Evolutionary conservation across 2,329 filamentous ascomycete genomes (phyloP).

Genomic region (Leptographium lundbergii): DNA sequence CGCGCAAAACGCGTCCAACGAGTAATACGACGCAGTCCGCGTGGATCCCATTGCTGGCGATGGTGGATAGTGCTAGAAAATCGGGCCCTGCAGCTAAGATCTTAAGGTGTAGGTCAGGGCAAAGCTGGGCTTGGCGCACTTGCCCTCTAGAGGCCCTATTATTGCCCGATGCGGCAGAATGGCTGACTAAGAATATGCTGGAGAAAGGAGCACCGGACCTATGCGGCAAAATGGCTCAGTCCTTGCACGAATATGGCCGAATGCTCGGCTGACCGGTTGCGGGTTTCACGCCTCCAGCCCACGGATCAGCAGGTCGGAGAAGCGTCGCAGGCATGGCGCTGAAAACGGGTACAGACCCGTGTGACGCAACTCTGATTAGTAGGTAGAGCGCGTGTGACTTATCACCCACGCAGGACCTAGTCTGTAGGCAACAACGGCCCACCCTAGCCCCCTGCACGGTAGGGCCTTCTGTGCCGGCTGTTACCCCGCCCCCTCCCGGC

Average conservation of each 20-base stretch:
- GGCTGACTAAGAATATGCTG: neutral
- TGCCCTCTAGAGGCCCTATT: neutral
- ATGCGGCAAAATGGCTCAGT: neutral
- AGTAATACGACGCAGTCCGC: neutral
- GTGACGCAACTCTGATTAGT: neutral
- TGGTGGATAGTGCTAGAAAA: neutral
- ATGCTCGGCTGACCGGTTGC: neutral
- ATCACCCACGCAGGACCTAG: neutral
- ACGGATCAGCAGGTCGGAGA: neutral
- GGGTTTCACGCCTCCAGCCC: neutral
- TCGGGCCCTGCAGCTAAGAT: neutral
- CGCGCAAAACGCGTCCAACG: neutral
- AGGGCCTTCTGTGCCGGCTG: neutral
- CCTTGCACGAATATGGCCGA: neutral
- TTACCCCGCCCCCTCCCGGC: neutral
- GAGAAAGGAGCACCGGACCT: neutral
- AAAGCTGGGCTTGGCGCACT: neutral
- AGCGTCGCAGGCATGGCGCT: neutral
- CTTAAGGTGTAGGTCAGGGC: neutral
- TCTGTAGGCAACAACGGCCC: neutral
- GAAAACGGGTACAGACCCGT: neutral
- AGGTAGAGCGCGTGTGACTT: neutral
- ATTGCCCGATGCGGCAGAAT: neutral
- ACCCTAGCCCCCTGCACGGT: neutral
- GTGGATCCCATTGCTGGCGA: neutral